Evolutionary conservation across 495 filamentous ascomycete genomes (phyloP).

Genomic region (Podospora conica): DNA sequence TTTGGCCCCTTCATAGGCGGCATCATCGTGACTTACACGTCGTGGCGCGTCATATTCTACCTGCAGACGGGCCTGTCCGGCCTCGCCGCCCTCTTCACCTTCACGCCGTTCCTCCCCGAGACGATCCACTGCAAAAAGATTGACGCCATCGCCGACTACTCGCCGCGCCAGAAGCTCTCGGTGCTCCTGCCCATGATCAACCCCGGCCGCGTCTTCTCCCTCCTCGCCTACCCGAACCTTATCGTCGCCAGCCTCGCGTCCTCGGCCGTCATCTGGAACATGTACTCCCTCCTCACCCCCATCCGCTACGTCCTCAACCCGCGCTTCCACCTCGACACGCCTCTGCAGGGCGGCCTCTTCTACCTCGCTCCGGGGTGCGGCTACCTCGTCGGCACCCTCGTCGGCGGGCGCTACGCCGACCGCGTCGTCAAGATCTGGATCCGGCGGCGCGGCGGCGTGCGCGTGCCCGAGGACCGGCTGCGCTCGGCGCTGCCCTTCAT

Average conservation of each 20-base stretch:
- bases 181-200: conserved; percentile 56
- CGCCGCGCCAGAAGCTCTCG: conserved; percentile 40
- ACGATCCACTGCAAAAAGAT: conserved; percentile 30
- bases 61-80: conserved; percentile 60
- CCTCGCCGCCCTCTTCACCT: conserved; percentile 50
- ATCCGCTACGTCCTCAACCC: not conserved
- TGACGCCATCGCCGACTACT: not conserved
- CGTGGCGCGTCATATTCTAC: conserved; percentile 69
- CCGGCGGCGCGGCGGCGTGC: conserved; percentile 46
- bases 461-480: conserved; percentile 64
- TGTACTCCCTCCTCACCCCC: not conserved
- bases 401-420: conserved; percentile 70
- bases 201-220: conserved; percentile 52
- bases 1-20: conserved; percentile 62
- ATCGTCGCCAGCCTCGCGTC: conserved; percentile 55
- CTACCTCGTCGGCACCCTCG: not conserved
- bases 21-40: conserved; percentile 62
- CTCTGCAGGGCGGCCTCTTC: not conserved
- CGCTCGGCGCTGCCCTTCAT: conserved; percentile 49
- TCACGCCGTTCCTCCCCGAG: conserved; percentile 57
- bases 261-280: conserved; percentile 27
- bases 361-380: not conserved
- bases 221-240: conserved; percentile 64
- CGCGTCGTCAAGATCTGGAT: conserved; percentile 58
- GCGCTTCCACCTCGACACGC: not conserved